Evolutionary conservation across 495 filamentous ascomycete species (phyloP).

Genomic region (Penicillium robsamsonii): DNA sequence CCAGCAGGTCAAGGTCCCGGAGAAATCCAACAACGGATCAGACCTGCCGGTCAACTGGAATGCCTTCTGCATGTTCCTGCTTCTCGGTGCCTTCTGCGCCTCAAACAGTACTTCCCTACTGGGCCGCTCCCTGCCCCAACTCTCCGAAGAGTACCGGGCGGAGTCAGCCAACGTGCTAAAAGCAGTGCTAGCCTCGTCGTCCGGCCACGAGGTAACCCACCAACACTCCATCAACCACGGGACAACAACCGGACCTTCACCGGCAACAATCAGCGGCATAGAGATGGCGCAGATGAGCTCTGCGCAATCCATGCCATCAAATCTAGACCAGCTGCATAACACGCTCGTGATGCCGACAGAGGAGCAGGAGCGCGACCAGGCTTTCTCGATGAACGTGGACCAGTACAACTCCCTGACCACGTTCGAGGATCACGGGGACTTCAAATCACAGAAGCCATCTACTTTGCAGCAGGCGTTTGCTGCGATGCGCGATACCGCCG

Average conservation of each 20-base stretch:
- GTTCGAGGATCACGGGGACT: constrained; percentile 44
- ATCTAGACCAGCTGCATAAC: constrained; percentile 72
- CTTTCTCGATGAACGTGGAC: constrained; percentile 78
- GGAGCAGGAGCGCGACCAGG: constrained; percentile 85
- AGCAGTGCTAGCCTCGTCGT: constrained; percentile 71
- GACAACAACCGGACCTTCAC: constrained; percentile 38
- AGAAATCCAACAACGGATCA: constrained; percentile 65
- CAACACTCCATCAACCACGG: constrained; percentile 34
- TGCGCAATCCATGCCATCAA: constrained; percentile 56
- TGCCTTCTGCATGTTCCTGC: constrained; percentile 73
- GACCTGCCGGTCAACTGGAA: constrained; percentile 59
- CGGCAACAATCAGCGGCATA: constrained; percentile 43
- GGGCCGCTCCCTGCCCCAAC: constrained; percentile 65
- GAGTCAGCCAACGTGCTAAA: constrained; percentile 90
- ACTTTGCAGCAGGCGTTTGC: constrained; percentile 83
- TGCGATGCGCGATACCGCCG: constrained; percentile 70
- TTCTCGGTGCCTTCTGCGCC: constrained; percentile 94
- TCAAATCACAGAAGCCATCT: constrained; percentile 46
- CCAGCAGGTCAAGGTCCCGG: constrained; percentile 50
- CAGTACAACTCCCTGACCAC: constrained; percentile 87
- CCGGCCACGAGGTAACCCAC: constrained; percentile 33
- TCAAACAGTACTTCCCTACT: constrained; percentile 69
- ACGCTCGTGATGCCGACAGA: constrained; percentile 72
- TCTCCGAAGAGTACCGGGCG: constrained; percentile 89
- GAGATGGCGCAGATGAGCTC: constrained; percentile 53